Percentiles rank a stretch among this genome's conserved stretches.
Conservation (phyloP, 352 stramenopile genomes). For the Pythium plurisporium region DNA sequence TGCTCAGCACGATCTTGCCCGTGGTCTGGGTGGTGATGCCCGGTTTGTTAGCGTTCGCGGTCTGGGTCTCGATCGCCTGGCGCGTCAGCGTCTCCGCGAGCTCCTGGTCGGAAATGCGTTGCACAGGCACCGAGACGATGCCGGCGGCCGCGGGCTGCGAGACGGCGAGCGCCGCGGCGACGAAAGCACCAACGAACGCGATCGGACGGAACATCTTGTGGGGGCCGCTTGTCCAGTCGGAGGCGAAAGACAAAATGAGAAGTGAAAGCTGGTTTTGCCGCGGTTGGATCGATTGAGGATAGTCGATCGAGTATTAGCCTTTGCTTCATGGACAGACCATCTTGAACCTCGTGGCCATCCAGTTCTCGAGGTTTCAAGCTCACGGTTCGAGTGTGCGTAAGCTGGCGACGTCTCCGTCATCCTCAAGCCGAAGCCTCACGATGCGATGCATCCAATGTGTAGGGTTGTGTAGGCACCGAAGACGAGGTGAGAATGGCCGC, state of each 20-base stretch:
- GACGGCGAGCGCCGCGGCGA: neutral
- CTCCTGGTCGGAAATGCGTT: conserved; percentile 54
- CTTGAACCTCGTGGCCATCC: no score
- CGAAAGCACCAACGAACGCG: conserved; percentile 23
- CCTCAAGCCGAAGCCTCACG: no score
- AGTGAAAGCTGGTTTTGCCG: neutral
- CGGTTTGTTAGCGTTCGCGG: conserved; percentile 3
- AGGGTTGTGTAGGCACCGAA: no score
- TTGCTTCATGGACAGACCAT: no score
- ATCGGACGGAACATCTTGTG: conserved; percentile 17
- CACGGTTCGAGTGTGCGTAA: no score
- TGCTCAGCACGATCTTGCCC: conserved; percentile 68
- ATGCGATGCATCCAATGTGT: no score
- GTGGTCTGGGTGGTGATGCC: conserved; percentile 13
- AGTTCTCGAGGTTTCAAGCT: no score
- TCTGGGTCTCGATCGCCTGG: conserved; percentile 29
- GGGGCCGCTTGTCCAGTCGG: neutral
- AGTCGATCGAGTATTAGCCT: no score
- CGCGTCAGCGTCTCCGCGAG: conserved; percentile 51
- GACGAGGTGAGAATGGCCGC: no score
- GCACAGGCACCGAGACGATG: conserved; percentile 60
- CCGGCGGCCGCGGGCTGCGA: conserved; percentile 11
- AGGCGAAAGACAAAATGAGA: conserved; percentile 1
- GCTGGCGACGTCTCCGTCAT: no score
- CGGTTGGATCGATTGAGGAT: no score